phyloP scores from a whole-genome alignment of 148 eudicot species.

The Cornus kousa region DNA sequence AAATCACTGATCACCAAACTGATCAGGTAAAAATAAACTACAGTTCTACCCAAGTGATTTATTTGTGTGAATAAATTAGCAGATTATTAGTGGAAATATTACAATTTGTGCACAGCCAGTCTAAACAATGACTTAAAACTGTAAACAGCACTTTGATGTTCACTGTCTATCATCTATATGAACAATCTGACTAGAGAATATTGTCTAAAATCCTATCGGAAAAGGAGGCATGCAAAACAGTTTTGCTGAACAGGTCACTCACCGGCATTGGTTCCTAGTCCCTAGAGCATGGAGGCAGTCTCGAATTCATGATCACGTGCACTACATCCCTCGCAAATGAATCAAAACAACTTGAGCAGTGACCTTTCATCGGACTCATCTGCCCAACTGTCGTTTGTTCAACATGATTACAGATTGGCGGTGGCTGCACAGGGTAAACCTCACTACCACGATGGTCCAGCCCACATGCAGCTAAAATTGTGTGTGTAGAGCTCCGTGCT shows the following conservation, averaged over 20 bases:
- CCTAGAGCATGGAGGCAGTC: conserved; percentile 22
- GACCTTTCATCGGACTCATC: conserved; percentile 33
- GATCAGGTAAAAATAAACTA: too few species aligned
- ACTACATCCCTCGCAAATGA: conserved; percentile 45
- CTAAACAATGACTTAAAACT: not conserved
- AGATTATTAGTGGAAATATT: not conserved
- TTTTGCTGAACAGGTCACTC: conserved; percentile 3
- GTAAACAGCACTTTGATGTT: not conserved
- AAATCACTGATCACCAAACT: too few species aligned
- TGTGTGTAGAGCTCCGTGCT: conserved; percentile 40
- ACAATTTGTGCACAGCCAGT: not conserved
- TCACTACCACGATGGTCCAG: conserved; percentile 31
- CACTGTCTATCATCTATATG: not conserved
- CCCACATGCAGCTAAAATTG: conserved; percentile 58
- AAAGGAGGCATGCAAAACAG: not conserved
- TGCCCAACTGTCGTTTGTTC: conserved; percentile 23
- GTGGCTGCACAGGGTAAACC: conserved; percentile 32
- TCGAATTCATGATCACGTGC: conserved; percentile 26
- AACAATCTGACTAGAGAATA: not conserved
- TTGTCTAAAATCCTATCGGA: conserved; percentile 6
- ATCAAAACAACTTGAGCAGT: conserved; percentile 54
- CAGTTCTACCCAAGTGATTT: too few species aligned
- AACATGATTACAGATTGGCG: conserved; percentile 25
- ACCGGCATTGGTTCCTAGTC: conserved; percentile 12
- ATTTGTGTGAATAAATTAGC: too few species aligned